phyloP scores from a whole-genome alignment of 805 yeast species.

The Metschnikowia cubensis region DNA sequence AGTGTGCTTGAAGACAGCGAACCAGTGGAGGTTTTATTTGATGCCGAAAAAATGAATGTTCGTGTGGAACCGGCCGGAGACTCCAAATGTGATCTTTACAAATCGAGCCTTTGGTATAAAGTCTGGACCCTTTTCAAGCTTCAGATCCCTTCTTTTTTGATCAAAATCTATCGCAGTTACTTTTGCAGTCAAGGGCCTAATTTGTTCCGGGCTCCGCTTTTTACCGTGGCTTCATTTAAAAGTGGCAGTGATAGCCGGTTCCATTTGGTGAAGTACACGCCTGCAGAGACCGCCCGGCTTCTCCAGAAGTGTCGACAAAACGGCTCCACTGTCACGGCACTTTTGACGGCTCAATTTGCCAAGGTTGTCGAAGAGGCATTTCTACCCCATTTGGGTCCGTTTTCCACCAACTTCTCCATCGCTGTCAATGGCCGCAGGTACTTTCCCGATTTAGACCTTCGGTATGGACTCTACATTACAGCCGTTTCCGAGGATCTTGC shows the following conservation, averaged over 20 bases:
- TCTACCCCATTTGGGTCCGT: constrained; percentile 1
- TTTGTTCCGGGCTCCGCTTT: constrained; percentile 7
- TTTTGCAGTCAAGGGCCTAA: constrained; percentile 6
- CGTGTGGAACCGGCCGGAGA: constrained; percentile 2
- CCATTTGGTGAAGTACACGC: constrained; percentile 3
- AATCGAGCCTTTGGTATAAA: not conserved
- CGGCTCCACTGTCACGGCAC: constrained; percentile 12
- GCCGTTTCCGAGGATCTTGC: not conserved
- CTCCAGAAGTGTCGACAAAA: constrained; percentile 5
- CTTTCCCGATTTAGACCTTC: constrained; percentile 8
- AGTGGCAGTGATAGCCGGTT: constrained; percentile 6
- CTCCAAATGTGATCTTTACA: constrained; percentile 5
- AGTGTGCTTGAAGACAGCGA: not conserved
- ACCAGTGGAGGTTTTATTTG: constrained; percentile 5
- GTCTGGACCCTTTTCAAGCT: not conserved
- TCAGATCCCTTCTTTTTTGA: constrained; percentile 2
- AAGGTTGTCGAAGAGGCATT: constrained; percentile 5
- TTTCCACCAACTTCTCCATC: constrained; percentile 8
- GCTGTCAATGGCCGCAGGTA: constrained; percentile 13
- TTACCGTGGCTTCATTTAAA: constrained; percentile 8
- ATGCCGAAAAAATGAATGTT: not conserved
- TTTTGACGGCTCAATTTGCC: constrained; percentile 6
- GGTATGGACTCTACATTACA: constrained; percentile 13
- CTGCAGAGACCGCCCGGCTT: constrained; percentile 4
- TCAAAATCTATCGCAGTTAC: constrained; percentile 1